phyloP scores from a whole-genome alignment of 495 filamentous ascomycete species.

The Arthonia radiata region DNA sequence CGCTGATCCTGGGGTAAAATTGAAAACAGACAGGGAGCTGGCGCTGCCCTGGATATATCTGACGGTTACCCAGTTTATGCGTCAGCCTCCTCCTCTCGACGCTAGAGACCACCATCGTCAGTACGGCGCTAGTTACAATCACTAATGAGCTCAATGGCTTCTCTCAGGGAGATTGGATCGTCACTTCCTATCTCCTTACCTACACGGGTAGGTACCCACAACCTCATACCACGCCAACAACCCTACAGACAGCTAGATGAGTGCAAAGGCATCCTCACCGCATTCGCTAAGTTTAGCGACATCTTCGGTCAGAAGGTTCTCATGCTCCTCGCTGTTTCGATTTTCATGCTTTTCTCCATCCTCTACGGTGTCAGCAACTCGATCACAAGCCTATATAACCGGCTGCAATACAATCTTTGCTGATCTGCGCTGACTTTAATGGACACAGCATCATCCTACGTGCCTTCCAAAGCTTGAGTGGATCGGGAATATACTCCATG shows the following conservation, averaged over 20 bases:
- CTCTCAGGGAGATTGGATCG: constrained; percentile 28
- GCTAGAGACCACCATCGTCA: constrained; percentile 37
- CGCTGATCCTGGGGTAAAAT: too few relatives aligned
- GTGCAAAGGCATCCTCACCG: too few relatives aligned
- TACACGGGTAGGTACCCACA: constrained; percentile 30
- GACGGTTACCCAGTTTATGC: constrained; percentile 27
- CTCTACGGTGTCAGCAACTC: constrained; percentile 1
- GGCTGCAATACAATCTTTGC: too few relatives aligned
- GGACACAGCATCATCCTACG: constrained; percentile 19
- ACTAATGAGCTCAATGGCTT: constrained; percentile 27
- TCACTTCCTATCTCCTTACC: constrained; percentile 29
- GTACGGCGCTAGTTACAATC: constrained; percentile 35
- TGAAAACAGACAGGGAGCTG: too few relatives aligned
- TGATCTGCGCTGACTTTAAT: constrained; percentile 1
- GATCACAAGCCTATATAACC: too few relatives aligned
- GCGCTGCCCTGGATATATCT: too few relatives aligned
- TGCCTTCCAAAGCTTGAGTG: constrained; percentile 31
- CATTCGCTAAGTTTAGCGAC: background rate
- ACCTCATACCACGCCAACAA: too few relatives aligned
- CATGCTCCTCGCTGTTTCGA: too few relatives aligned
- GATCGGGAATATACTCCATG: constrained; percentile 27
- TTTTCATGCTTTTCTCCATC: constrained; percentile 3
- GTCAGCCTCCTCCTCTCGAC: constrained; percentile 32
- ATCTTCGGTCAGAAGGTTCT: too few relatives aligned
- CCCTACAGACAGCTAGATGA: too few relatives aligned